phyloP scores from a whole-genome alignment of 352 stramenopile species.

The Phytophthora melonis region DNA sequence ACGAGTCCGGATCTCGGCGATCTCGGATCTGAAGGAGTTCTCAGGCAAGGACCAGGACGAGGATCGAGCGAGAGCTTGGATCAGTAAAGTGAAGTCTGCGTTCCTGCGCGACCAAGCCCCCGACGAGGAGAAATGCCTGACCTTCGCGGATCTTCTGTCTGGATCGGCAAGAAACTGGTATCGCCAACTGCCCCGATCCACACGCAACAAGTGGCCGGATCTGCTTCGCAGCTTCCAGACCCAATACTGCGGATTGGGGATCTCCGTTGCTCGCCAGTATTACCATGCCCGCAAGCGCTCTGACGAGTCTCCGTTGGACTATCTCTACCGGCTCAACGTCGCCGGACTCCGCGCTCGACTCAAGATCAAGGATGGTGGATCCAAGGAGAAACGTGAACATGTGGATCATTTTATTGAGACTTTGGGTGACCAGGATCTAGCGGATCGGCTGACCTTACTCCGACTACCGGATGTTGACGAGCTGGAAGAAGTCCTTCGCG shows the following conservation, averaged over 20 bases:
- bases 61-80: background rate
- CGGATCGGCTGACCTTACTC: no score
- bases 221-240: background rate
- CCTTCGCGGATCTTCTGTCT: conserved; percentile 2
- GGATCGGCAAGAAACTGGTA: conserved; percentile 7
- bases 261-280: background rate
- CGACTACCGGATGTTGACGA: no score
- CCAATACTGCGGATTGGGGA: background rate
- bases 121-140: conserved; percentile 1
- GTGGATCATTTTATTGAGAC: background rate
- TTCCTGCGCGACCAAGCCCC: background rate
- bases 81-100: conserved; percentile 5
- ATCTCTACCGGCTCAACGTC: background rate
- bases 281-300: background rate
- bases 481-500: no score
- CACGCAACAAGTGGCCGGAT: background rate
- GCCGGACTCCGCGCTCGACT: background rate
- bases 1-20: conserved; percentile 5
- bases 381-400: background rate
- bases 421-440: background rate
- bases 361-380: background rate
- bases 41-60: background rate
- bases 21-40: conserved; percentile 17
- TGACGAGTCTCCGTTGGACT: background rate
- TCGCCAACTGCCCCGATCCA: background rate